Evolutionary conservation across 1,284 basidiomycete species (phyloP), one percentile per base, ranked within the genome.

Genomic region (Leucoagaricus sp.): DNA sequence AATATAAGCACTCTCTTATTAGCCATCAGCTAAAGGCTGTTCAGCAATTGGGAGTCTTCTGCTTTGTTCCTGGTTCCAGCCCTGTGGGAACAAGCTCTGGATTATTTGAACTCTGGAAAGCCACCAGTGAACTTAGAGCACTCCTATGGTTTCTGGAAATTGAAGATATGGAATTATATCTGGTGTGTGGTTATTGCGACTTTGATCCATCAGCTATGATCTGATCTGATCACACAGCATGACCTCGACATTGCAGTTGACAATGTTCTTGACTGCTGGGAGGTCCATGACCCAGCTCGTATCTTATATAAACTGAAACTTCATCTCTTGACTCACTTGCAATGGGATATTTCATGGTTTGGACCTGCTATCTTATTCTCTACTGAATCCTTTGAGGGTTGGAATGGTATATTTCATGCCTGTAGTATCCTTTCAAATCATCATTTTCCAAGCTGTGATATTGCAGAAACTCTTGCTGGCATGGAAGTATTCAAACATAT

Each of bases 21-120:
- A 74, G 75, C 2, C 67, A 68, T 28, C 75, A 78, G 36, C 72
- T 77, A 58, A 76, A 77, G 60, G 63, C 63, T 0, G 50, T 79
- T 4, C 64, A 64, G 25, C 76, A 75, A 53, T 55, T 67, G 0
- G 60, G 59, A n/a, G 49, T 64, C 0, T 76, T 77, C 56, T 65
- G 68, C 58, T 21, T 72, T 2, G 4, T 9, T 48, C 46, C 25
- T 28, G 46, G 29, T 3, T 13, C 13, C n/a, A 4, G 25, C 9
- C 9, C 28, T 4, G 29, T 6, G 9, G 29, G 13, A 61, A 60
- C 52, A 63, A 67, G 66, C 66, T 70, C 70, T 61, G 60, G 29
- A 4, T 46, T 58, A 15, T 53, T 53, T 9, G 15, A 44, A 8
- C 34, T 59, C 2, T 49, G 36, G 28, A 50, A 53, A 40, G 58